Base-by-base conservation (phyloP, 164 flowering plant species). In the Platanus orientalis region DNA sequence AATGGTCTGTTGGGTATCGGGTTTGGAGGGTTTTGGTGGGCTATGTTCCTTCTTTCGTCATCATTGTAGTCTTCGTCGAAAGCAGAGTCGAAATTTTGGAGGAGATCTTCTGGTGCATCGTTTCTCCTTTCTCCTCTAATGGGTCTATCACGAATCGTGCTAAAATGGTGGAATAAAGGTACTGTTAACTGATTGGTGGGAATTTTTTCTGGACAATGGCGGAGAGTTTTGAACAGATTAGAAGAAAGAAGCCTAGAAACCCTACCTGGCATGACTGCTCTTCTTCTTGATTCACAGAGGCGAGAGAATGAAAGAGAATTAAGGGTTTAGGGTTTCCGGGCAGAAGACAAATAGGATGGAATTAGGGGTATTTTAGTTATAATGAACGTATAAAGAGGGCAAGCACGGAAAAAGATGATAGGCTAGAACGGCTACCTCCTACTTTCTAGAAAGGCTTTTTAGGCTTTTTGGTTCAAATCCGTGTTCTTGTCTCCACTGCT, bases 1-100 rank as follows among this genome's bases (percentile, higher is more conserved):
- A 83, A 67, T 39, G 83, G 85, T 49, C 83, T 75, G 54, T 80
- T 73, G 6, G 89, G 83, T 25, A 82, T 69, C 7, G 79, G 86
- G 17, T 69, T 64, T 0, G 84, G 78, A 13, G 83, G 78, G 51
- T 36, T 55, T 7, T 52, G 55, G 57, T 27, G 69, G 52, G 5
- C 11, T 32, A 54, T 34, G 28, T 29, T 48, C n/a, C 25, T 63
- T 44, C 42, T 58, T 45, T 57, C 60, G 4, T 56, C 63, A 1
- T 26, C 63, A 9, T 53, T 47, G n/a, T 17, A 48, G 17, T 23
- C 57, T n/a, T 26, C 40, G 9, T 60, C 50, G 36, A 44, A 30
- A 34, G 23, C 56, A 49, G 45, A 7, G 11, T 47, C 61, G 7
- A 44, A 27, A 4, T 36, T 40, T 21, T 40, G 21, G 66, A 57